Conservation (phyloP, 345 rosid genomes). For the Brassica cretica region DNA sequence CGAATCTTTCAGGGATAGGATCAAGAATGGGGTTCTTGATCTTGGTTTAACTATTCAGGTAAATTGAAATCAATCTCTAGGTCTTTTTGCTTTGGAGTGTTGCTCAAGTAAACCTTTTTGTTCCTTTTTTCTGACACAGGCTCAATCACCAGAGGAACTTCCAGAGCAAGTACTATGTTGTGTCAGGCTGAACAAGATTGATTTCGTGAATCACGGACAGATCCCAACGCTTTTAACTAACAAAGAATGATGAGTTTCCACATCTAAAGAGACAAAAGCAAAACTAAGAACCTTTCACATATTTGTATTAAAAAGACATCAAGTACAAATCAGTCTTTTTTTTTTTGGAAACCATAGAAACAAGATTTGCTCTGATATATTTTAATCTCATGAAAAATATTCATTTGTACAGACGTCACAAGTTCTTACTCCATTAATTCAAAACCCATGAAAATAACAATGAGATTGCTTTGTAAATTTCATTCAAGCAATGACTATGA, state of each 20-base stretch:
- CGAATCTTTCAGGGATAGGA: conserved; percentile 74
- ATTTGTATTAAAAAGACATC: conserved; percentile 25
- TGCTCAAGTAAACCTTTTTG: background rate
- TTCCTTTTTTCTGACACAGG: conserved; percentile 44
- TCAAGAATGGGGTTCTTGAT: conserved; percentile 61
- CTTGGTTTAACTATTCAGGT: conserved; percentile 89
- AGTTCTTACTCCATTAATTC: background rate
- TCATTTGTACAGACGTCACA: conserved; percentile 25
- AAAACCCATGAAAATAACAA: background rate
- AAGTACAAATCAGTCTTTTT: background rate
- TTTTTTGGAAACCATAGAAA: conserved; percentile 9
- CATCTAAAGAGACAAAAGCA: conserved; percentile 13
- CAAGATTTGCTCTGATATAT: conserved; percentile 17
- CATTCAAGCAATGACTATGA: background rate
- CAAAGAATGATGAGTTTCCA: conserved; percentile 27
- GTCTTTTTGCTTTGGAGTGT: conserved; percentile 6
- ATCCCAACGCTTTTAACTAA: conserved; percentile 58
- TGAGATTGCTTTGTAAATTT: background rate
- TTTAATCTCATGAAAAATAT: conserved; percentile 1
- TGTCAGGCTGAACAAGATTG: conserved; percentile 66
- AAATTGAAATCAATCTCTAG: conserved; percentile 12
- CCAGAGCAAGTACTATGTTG: conserved; percentile 86
- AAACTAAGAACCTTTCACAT: conserved; percentile 19
- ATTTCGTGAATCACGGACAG: conserved; percentile 68
- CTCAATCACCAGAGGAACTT: conserved; percentile 78